Percentiles rank a stretch among this genome's conserved stretches.
Conservation (phyloP, 1,284 basidiomycete species). For the Mycena citricolor region DNA sequence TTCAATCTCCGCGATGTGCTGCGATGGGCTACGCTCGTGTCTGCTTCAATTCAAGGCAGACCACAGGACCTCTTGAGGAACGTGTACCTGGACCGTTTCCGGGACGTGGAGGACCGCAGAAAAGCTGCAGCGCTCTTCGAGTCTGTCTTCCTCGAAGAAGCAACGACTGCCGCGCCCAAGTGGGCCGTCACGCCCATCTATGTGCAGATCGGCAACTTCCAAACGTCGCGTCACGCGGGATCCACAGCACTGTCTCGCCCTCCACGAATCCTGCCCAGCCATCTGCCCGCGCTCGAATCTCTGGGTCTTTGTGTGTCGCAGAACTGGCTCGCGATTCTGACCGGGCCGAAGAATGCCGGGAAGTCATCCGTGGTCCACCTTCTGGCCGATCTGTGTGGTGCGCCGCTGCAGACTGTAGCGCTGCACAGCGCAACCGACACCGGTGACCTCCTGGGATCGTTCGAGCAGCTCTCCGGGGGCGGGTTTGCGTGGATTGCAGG, state of each 20-base stretch:
- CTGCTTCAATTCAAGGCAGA: too few species aligned
- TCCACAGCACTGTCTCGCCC: conserved; percentile 40
- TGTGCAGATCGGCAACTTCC: conserved; percentile 74
- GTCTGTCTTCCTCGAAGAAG: conserved; percentile 47
- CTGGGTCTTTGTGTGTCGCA: conserved; percentile 74
- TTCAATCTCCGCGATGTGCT: conserved; percentile 97
- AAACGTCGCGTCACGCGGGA: conserved; percentile 47
- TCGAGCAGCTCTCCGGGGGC: conserved; percentile 85
- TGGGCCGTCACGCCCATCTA: conserved; percentile 52
- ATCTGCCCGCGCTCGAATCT: conserved; percentile 74
- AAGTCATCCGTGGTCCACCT: conserved; percentile 79
- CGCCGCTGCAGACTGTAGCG: conserved; percentile 69
- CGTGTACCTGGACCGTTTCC: conserved; percentile 87
- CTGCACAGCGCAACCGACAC: conserved; percentile 92
- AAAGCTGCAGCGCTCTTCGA: conserved; percentile 66
- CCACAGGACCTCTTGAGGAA: conserved; percentile 67
- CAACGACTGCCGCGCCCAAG: conserved; percentile 41
- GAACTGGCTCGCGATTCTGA: conserved; percentile 88
- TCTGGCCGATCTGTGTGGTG: conserved; percentile 74
- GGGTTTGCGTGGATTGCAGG: conserved; percentile 97
- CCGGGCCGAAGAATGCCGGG: conserved; percentile 74
- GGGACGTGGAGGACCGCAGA: conserved; percentile 65
- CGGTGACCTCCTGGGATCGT: conserved; percentile 92
- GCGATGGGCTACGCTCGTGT: conserved; percentile 77
- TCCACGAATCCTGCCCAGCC: conserved; percentile 57